Percentiles rank a stretch among this genome's conserved stretches.
Conservation (phyloP, 176 grass and related monocot genomes). For the Ensete ventricosum region DNA sequence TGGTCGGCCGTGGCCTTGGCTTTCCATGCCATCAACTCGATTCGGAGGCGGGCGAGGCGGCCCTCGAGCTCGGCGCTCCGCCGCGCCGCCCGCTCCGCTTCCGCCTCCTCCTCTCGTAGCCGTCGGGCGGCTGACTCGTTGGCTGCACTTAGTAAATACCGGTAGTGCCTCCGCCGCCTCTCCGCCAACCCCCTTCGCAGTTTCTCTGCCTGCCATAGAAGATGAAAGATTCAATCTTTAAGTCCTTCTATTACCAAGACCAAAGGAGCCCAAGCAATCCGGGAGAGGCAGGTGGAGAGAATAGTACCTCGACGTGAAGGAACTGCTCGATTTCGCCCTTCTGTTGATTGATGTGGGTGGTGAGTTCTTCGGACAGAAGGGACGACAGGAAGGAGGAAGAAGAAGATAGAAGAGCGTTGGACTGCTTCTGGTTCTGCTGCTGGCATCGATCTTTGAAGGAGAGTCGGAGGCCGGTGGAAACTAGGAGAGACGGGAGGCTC, state of each 20-base stretch:
- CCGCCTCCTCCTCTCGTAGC: slow-evolving; percentile 3
- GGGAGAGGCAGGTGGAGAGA: not conserved
- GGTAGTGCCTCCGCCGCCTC: slow-evolving; percentile 10
- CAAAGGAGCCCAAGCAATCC: not conserved
- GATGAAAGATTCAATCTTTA: not conserved
- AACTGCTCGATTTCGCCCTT: slow-evolving; percentile 16
- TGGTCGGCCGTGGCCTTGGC: slow-evolving; percentile 14
- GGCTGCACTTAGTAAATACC: not conserved
- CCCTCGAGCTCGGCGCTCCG: slow-evolving; percentile 17
- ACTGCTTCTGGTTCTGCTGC: not conserved
- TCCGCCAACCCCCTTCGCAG: not conserved
- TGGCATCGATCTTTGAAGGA: slow-evolving; percentile 8
- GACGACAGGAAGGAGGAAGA: slow-evolving; percentile 2
- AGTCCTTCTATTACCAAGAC: too few species aligned
- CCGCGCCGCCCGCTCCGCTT: not conserved
- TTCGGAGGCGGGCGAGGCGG: slow-evolving; percentile 7
- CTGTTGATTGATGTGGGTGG: slow-evolving; percentile 1
- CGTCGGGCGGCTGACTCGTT: not conserved
- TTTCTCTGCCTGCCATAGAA: slow-evolving; percentile 3
- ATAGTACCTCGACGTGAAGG: not conserved
- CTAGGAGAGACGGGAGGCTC: not conserved
- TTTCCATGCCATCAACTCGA: slow-evolving; percentile 6
- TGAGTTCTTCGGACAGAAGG: not conserved
- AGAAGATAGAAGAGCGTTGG: not conserved
- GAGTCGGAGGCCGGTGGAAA: slow-evolving; percentile 17